phyloP scores from a whole-genome alignment of 768 basidiomycete genomes.

The Jaapia argillacea region DNA sequence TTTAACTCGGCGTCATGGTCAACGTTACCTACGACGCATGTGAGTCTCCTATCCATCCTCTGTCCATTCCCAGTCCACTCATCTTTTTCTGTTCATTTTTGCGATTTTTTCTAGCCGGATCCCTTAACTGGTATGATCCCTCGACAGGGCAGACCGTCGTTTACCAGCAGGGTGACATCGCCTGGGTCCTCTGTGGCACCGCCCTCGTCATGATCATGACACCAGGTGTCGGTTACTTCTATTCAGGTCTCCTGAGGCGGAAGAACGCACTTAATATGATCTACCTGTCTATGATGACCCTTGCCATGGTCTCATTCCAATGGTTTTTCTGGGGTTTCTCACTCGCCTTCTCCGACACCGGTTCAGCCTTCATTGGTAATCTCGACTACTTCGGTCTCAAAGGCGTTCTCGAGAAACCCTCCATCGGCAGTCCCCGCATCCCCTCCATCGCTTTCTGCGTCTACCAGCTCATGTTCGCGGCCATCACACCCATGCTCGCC shows the following conservation, averaged over 20 bases:
- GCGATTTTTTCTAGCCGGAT: constrained; percentile 21
- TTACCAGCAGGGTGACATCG: constrained; percentile 57
- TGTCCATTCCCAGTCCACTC: neutral
- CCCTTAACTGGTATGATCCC: constrained; percentile 22
- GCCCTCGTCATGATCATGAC: constrained; percentile 34
- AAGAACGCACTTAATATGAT: constrained; percentile 95
- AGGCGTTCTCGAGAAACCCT: constrained; percentile 66
- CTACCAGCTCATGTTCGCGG: constrained; percentile 88
- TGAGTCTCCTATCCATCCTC: constrained; percentile 12
- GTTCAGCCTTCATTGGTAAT: constrained; percentile 71
- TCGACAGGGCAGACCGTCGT: constrained; percentile 16
- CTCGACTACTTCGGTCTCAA: constrained; percentile 79
- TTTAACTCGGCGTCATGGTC: constrained; percentile 20
- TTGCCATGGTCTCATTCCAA: constrained; percentile 79
- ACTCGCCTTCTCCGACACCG: constrained; percentile 79
- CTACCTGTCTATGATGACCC: constrained; percentile 63
- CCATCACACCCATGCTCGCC: constrained; percentile 85
- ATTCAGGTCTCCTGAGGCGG: constrained; percentile 81
- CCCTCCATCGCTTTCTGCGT: constrained; percentile 72
- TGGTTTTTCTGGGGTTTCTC: constrained; percentile 99
- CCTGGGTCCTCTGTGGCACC: constrained; percentile 32
- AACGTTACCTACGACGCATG: constrained; percentile 33
- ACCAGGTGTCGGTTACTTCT: constrained; percentile 72
- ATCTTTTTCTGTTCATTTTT: neutral
- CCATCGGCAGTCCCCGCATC: constrained; percentile 59